Evolutionary conservation across 108 stramenopile species (phyloP).

Genomic region (Craspedostauros australis): DNA sequence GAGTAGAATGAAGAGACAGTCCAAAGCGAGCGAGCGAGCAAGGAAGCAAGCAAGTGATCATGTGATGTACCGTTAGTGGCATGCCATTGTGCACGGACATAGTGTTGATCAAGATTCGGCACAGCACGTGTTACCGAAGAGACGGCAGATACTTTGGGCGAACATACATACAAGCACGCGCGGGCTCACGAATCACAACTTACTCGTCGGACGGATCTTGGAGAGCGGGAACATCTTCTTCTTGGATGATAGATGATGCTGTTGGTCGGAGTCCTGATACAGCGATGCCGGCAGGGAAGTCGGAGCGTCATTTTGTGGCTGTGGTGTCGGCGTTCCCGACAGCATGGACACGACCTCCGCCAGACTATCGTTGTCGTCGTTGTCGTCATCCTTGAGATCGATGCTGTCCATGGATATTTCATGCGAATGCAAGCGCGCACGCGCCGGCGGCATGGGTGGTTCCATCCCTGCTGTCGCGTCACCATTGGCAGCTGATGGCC

Average conservation of each 20-base stretch:
- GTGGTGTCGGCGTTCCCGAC: not conserved
- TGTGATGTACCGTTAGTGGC: too few species aligned
- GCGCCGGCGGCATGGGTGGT: slow-evolving; percentile 10
- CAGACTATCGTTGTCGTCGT: not conserved
- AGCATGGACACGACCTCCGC: not conserved
- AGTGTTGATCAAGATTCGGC: too few species aligned
- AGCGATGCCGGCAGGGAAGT: not conserved
- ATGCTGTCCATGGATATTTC: slow-evolving; percentile 38
- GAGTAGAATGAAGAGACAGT: not conserved
- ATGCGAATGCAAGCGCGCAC: slow-evolving; percentile 30
- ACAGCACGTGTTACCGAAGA: too few species aligned
- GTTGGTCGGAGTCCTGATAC: not conserved
- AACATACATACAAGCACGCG: not conserved
- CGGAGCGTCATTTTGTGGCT: not conserved
- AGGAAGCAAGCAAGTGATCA: too few species aligned
- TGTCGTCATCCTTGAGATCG: slow-evolving; percentile 17
- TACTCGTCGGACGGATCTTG: slow-evolving; percentile 70
- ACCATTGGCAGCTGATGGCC: too few species aligned
- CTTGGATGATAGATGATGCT: slow-evolving; percentile 32
- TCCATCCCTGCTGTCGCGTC: slow-evolving; percentile 1
- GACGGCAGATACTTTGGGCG: not conserved
- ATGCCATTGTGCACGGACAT: too few species aligned
- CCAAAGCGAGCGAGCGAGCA: not conserved
- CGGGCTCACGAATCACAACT: slow-evolving; percentile 7
- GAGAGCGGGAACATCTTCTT: slow-evolving; percentile 65